Percentiles rank a stretch among this genome's conserved stretches.
phyloP scores from a whole-genome alignment of 306 rosid species.

The Hippophae tibetana region DNA sequence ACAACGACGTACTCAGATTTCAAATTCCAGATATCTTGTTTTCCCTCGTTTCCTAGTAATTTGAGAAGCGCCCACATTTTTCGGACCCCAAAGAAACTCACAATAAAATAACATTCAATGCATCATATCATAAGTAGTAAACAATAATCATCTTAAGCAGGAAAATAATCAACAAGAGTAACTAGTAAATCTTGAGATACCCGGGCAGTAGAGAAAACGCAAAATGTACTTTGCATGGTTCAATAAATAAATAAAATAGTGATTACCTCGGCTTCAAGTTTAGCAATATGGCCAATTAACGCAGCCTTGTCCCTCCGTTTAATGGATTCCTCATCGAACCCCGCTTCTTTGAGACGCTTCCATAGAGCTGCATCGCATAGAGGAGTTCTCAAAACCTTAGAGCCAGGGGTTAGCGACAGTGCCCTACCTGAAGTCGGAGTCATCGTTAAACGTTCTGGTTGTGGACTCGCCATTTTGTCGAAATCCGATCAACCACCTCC shows the following conservation, averaged over 20 bases:
- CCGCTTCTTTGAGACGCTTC: constrained; percentile 72
- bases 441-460: constrained; percentile 18
- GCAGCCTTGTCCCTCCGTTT: constrained; percentile 80
- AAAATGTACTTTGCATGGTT: background rate
- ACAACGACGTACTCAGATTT: background rate
- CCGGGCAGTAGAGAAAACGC: background rate
- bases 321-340: constrained; percentile 82
- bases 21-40: background rate
- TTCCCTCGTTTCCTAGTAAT: background rate
- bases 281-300: constrained; percentile 74
- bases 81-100: background rate
- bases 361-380: constrained; percentile 74
- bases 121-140: background rate
- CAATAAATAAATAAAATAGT: background rate
- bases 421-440: constrained; percentile 31
- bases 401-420: constrained; percentile 64
- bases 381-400: constrained; percentile 78
- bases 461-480: constrained; percentile 54
- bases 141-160: background rate
- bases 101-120: background rate
- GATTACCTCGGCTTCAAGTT: constrained; percentile 76
- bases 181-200: background rate
- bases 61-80: background rate
- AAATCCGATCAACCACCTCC: constrained; percentile 15
- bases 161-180: background rate